phyloP scores from a whole-genome alignment of 2,329 filamentous ascomycete species.

The Scytalidium sp. region DNA sequence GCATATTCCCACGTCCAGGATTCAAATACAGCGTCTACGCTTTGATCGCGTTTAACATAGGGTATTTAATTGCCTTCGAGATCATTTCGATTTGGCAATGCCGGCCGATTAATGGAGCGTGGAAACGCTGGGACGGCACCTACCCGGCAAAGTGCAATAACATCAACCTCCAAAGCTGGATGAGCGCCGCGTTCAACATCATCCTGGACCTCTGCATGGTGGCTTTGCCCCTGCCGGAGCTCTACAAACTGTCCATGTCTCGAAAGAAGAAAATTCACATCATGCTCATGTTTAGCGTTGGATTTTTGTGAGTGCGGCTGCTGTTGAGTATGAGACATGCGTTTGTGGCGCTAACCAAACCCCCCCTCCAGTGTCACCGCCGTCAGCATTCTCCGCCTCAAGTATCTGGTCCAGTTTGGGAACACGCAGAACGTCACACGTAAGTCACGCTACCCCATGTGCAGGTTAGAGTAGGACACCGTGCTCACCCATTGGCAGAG shows the following conservation, averaged over 20 bases:
- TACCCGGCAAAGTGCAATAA: constrained; percentile 45
- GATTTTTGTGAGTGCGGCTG: constrained; percentile 30
- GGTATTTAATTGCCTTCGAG: constrained; percentile 11
- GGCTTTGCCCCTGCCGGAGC: constrained; percentile 43
- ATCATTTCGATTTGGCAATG: constrained; percentile 35
- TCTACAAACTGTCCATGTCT: constrained; percentile 39
- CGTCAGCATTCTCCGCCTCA: constrained; percentile 14
- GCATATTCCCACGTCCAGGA: constrained; percentile 4
- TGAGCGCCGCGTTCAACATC: constrained; percentile 50
- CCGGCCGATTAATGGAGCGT: constrained; percentile 48
- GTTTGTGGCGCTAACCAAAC: too few species aligned
- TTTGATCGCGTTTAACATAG: background rate
- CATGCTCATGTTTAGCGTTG: constrained; percentile 47
- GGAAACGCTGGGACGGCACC: constrained; percentile 48
- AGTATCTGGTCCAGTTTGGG: constrained; percentile 14
- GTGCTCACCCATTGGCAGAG: constrained; percentile 4
- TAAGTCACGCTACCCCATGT: constrained; percentile 2
- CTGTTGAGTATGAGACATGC: too few species aligned
- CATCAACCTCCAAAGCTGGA: constrained; percentile 46
- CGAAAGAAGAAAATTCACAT: constrained; percentile 46
- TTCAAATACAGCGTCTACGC: constrained; percentile 4
- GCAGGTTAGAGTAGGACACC: background rate
- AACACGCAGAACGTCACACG: constrained; percentile 16
- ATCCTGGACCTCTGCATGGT: constrained; percentile 50
- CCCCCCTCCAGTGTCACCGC: constrained; percentile 13